Percentiles rank a stretch among this genome's conserved stretches.
Conservation (phyloP, 257 asterid species). For the Rubia yunnanensis region DNA sequence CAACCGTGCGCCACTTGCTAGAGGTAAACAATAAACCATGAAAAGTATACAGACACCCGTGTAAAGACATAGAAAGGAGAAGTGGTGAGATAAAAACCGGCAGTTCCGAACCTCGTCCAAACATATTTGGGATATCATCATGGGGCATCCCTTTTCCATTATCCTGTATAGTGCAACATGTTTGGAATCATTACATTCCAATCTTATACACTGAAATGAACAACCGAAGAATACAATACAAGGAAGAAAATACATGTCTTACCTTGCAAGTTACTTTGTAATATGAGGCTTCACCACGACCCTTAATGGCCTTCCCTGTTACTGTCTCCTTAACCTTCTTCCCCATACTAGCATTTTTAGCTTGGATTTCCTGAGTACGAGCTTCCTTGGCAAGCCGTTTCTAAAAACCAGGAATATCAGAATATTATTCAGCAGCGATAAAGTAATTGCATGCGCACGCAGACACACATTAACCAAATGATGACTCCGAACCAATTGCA, state of each 20-base stretch:
- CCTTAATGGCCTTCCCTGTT: slow-evolving; percentile 43
- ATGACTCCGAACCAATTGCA: background rate
- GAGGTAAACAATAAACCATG: background rate
- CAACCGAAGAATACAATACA: slow-evolving; percentile 4
- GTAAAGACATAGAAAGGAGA: background rate
- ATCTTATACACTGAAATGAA: background rate
- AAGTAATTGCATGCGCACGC: background rate
- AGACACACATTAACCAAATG: background rate
- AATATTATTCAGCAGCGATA: background rate
- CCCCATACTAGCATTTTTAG: slow-evolving; percentile 71
- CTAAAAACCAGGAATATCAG: slow-evolving; percentile 22
- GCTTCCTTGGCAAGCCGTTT: slow-evolving; percentile 95
- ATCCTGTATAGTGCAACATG: slow-evolving; percentile 35
- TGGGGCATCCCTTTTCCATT: slow-evolving; percentile 97
- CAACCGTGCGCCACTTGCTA: background rate
- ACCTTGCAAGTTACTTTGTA: slow-evolving; percentile 82
- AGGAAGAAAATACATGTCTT: slow-evolving; percentile 6
- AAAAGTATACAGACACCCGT: background rate
- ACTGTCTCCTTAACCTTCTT: slow-evolving; percentile 57
- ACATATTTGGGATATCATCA: slow-evolving; percentile 94
- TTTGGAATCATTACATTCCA: background rate
- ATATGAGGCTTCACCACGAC: slow-evolving; percentile 77
- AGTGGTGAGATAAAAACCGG: background rate
- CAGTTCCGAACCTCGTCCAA: slow-evolving; percentile 64
- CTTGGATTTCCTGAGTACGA: slow-evolving; percentile 64